Evolutionary conservation across 2,329 filamentous ascomycete species (phyloP).

Genomic region (Triangularia verruculosa): DNA sequence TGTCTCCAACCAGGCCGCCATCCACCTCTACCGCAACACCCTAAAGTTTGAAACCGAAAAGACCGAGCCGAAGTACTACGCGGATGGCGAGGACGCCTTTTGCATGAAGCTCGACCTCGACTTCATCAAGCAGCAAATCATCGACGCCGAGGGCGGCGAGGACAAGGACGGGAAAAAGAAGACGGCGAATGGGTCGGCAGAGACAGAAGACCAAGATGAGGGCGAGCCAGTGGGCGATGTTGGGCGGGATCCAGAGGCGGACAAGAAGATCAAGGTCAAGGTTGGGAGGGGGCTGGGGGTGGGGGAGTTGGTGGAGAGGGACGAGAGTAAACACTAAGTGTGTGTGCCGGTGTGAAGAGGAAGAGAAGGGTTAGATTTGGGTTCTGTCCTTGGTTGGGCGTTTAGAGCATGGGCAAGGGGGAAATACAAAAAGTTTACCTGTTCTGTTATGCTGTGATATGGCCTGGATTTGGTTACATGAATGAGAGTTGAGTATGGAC

Average conservation of each 20-base stretch:
- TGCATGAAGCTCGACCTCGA: slow-evolving; percentile 87
- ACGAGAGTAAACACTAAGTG: slow-evolving; percentile 48
- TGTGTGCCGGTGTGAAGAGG: not conserved
- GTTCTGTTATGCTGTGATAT: not conserved
- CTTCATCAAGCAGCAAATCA: slow-evolving; percentile 50
- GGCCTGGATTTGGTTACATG: not conserved
- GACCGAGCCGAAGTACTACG: slow-evolving; percentile 88
- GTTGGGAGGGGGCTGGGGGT: slow-evolving; percentile 79
- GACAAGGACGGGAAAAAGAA: slow-evolving; percentile 29
- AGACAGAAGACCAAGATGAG: slow-evolving; percentile 52
- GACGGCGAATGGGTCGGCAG: slow-evolving; percentile 13
- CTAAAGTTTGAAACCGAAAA: slow-evolving; percentile 86
- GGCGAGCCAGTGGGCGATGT: slow-evolving; percentile 68
- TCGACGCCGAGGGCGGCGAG: slow-evolving; percentile 42
- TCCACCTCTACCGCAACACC: slow-evolving; percentile 89
- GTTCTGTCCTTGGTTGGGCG: not conserved
- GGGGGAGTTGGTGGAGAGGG: slow-evolving; percentile 70
- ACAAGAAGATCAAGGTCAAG: slow-evolving; percentile 74
- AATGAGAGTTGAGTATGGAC: no score
- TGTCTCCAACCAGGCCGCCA: slow-evolving; percentile 85
- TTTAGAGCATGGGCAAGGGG: not conserved
- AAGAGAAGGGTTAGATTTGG: no score
- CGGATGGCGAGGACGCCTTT: slow-evolving; percentile 94
- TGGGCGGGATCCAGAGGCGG: slow-evolving; percentile 46
- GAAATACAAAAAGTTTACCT: not conserved